These are phyloP conservation scores for Rhododendron kiyosumense DNA, from an alignment of 148 eudicot genomes.

Conservation along the genomic window DNA sequence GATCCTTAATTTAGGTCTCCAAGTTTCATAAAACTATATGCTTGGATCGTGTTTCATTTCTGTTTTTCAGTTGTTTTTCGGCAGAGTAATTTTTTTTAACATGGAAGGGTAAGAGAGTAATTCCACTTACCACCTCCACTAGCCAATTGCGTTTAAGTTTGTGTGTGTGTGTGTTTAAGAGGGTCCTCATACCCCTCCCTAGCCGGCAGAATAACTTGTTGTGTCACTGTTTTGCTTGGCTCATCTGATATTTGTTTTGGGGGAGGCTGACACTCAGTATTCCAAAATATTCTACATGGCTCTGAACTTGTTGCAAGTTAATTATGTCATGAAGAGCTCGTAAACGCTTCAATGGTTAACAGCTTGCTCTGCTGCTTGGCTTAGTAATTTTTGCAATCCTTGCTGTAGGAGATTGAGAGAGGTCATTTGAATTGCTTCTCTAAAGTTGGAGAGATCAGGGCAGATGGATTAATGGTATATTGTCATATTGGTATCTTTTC, in stretches of 20 bases:
- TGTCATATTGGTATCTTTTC: neutral
- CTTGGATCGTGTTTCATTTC: neutral
- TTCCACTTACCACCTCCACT: too few species aligned
- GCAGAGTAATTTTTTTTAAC: too few species aligned
- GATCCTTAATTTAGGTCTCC: neutral
- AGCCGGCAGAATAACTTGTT: too few species aligned
- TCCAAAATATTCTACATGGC: neutral
- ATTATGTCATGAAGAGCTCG: neutral
- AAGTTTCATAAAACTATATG: neutral
- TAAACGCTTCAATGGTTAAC: neutral
- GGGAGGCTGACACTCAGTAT: neutral
- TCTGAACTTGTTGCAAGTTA: neutral
- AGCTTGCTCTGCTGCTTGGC: neutral
- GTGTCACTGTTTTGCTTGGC: too few species aligned
- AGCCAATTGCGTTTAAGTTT: too few species aligned
- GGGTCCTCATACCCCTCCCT: too few species aligned
- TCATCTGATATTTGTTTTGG: neutral
- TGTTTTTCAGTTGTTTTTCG: neutral
- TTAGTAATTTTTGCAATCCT: slow-evolving; percentile 1
- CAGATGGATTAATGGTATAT: slow-evolving; percentile 40
- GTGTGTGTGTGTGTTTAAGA: too few species aligned
- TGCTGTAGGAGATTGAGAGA: slow-evolving; percentile 49
- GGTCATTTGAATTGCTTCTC: slow-evolving; percentile 54
- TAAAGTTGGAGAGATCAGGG: slow-evolving; percentile 42
- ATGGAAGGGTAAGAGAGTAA: too few species aligned